phyloP scores from a whole-genome alignment of 768 basidiomycete genomes.

The Russula brevipes region DNA sequence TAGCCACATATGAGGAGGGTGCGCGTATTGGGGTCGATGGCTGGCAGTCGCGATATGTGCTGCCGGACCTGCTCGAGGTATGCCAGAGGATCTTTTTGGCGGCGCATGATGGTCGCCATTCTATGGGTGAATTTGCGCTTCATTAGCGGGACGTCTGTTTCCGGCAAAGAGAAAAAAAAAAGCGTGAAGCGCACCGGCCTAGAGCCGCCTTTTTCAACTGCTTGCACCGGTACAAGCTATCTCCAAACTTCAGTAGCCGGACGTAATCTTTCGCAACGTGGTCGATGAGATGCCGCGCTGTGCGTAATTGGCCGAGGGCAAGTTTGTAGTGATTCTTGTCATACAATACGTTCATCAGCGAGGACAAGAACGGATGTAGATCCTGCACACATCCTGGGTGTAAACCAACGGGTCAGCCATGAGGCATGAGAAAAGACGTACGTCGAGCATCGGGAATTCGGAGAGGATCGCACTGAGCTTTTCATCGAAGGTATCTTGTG shows the following conservation, averaged over 20 bases:
- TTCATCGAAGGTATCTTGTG: slow-evolving; percentile 94
- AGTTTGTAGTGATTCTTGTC: slow-evolving; percentile 99
- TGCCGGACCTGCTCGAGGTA: slow-evolving; percentile 99
- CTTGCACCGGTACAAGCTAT: slow-evolving; percentile 96
- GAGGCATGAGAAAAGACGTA: slow-evolving; percentile 39
- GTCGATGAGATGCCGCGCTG: slow-evolving; percentile 92
- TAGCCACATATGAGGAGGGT: slow-evolving; percentile 98
- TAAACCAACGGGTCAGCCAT: not conserved
- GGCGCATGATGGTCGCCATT: slow-evolving; percentile 98
- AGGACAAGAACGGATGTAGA: slow-evolving; percentile 92
- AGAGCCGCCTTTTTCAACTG: slow-evolving; percentile 96
- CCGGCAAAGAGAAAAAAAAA: not conserved
- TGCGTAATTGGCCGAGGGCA: slow-evolving; percentile 93
- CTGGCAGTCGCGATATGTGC: slow-evolving; percentile 96
- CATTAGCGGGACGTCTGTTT: not conserved
- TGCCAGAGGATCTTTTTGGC: slow-evolving; percentile 97
- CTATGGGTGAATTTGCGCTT: slow-evolving; percentile 35
- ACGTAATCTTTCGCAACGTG: slow-evolving; percentile 97
- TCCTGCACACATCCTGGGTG: slow-evolving; percentile 44
- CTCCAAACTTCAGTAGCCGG: slow-evolving; percentile 94
- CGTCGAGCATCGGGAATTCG: slow-evolving; percentile 97
- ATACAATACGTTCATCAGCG: slow-evolving; percentile 96
- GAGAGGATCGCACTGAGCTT: slow-evolving; percentile 88
- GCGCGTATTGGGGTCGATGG: slow-evolving; percentile 96
- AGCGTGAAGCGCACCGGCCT: slow-evolving; percentile 64